These are phyloP conservation scores for Phaffomyces antillensis DNA, from an alignment of 805 yeast genomes.

Conservation along the genomic window DNA sequence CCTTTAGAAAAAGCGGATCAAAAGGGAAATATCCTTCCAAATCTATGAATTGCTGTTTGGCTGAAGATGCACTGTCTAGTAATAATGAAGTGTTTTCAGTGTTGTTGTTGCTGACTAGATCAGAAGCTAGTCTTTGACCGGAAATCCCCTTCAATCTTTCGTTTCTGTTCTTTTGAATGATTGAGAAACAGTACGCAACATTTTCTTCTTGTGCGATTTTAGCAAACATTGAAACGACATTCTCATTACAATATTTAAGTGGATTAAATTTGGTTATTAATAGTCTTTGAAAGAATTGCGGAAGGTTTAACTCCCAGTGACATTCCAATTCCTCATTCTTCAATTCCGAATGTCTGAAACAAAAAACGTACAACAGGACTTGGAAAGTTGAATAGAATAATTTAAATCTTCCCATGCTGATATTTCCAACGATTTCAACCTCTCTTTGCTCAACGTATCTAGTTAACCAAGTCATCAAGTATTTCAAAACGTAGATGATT, in stretches of 20 bases:
- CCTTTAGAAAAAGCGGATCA: constrained; percentile 77
- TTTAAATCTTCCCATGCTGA: constrained; percentile 87
- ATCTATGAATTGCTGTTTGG: constrained; percentile 78
- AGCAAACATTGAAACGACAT: constrained; percentile 90
- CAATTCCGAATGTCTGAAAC: constrained; percentile 70
- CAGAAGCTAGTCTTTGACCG: constrained; percentile 18
- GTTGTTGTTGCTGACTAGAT: constrained; percentile 22
- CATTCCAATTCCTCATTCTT: constrained; percentile 26
- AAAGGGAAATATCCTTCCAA: constrained; percentile 95
- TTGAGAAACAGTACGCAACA: constrained; percentile 87
- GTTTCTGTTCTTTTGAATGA: constrained; percentile 79
- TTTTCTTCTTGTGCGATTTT: constrained; percentile 84
- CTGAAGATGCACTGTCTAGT: constrained; percentile 20
- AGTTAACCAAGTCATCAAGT: constrained; percentile 76
- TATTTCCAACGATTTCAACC: constrained; percentile 57
- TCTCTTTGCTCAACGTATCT: constrained; percentile 81
- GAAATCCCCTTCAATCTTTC: constrained; percentile 37
- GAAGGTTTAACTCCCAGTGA: constrained; percentile 75
- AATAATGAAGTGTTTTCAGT: constrained; percentile 16
- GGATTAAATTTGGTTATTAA: constrained; percentile 90
- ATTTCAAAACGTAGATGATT: constrained; percentile 73
- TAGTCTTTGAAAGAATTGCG: constrained; percentile 79
- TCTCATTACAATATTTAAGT: constrained; percentile 84
- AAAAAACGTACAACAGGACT: constrained; percentile 83
- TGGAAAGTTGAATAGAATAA: constrained; percentile 88